Percentiles rank a stretch among this genome's conserved stretches.
phyloP scores from a whole-genome alignment of 2,329 filamentous ascomycete genomes.

The Penicillium nordicum region DNA sequence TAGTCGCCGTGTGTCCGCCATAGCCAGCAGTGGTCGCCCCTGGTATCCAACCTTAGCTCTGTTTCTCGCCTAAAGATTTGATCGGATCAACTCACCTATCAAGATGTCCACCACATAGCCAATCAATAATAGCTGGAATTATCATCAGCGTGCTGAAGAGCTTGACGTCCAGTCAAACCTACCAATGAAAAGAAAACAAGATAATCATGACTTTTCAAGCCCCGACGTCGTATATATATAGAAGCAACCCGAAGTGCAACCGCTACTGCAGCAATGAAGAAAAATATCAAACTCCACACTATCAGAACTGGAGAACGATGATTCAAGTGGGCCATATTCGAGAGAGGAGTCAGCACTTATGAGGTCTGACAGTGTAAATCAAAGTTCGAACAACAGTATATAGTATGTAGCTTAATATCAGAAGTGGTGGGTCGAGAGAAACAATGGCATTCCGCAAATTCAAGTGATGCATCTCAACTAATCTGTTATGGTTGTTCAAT shows the following conservation, averaged over 20 bases:
- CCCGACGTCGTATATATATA: background rate
- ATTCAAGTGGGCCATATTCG: background rate
- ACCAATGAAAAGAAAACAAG: slow-evolving; percentile 6
- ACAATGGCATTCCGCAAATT: background rate
- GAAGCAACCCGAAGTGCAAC: slow-evolving; percentile 1
- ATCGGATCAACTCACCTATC: background rate
- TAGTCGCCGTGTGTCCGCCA: slow-evolving; percentile 3
- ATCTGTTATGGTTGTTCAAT: background rate
- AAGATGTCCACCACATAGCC: slow-evolving; percentile 7
- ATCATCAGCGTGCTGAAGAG: background rate
- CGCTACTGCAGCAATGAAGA: background rate
- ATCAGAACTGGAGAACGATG: slow-evolving; percentile 4
- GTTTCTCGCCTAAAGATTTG: no score
- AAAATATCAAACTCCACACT: slow-evolving; percentile 5
- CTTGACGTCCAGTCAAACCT: background rate
- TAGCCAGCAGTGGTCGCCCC: slow-evolving; percentile 2
- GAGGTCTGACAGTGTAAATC: no score
- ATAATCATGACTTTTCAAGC: slow-evolving; percentile 3
- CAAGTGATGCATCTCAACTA: background rate
- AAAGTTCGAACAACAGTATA: background rate
- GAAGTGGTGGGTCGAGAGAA: background rate
- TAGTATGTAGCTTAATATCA: background rate
- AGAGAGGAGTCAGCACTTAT: background rate
- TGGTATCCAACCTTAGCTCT: background rate
- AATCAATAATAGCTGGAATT: background rate